Evolutionary conservation across 441 rosid species (phyloP).

Genomic region (Metrosideros polymorpha): DNA sequence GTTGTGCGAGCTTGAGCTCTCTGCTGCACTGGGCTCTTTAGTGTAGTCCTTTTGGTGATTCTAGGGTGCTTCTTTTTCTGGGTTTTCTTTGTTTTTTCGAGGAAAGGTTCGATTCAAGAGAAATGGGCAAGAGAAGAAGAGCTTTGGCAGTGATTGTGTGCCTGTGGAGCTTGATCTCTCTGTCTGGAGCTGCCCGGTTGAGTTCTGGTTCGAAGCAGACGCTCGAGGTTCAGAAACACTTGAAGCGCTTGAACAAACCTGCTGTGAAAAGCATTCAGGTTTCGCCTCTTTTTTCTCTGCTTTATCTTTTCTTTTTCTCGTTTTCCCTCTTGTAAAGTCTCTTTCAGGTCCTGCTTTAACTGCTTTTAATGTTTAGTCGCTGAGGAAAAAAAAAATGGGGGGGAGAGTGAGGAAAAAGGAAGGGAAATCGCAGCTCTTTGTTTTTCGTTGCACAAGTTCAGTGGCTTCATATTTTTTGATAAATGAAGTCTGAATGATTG

Average conservation of each 20-base stretch:
- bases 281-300: not conserved
- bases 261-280: conserved; percentile 82
- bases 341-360: not conserved
- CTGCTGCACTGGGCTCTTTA: not conserved
- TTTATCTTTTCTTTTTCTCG: not conserved
- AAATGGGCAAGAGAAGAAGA: not conserved
- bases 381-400: conserved; percentile 7
- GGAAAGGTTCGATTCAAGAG: not conserved
- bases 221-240: conserved; percentile 68
- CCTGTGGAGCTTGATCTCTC: conserved; percentile 18
- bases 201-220: conserved; percentile 46
- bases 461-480: not conserved
- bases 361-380: conserved; percentile 13
- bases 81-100: not conserved
- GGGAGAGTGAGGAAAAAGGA: not conserved
- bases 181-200: conserved; percentile 47
- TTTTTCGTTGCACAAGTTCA: not conserved
- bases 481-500: not conserved
- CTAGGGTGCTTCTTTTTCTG: conserved; percentile 15
- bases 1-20: not conserved
- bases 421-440: not conserved
- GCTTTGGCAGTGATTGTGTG: not conserved
- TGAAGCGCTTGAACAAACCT: conserved; percentile 83
- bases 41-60: not conserved
- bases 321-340: not conserved